phyloP scores from a whole-genome alignment of 768 basidiomycete genomes.

The Boletellus ananas region DNA sequence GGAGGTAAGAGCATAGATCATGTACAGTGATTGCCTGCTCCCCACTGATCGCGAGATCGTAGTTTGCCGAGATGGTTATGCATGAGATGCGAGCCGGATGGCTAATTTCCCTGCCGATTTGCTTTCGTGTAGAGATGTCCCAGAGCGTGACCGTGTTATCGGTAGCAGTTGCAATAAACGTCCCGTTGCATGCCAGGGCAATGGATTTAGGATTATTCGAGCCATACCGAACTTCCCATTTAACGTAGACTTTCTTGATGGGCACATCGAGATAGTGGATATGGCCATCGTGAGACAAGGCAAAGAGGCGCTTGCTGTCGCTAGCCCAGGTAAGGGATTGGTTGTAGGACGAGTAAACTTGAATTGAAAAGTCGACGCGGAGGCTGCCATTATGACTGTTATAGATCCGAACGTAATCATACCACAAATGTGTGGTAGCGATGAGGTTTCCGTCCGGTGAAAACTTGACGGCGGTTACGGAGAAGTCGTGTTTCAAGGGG shows the following conservation, averaged over 20 bases:
- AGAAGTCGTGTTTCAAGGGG: neutral
- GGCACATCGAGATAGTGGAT: too few relatives aligned
- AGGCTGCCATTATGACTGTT: too few relatives aligned
- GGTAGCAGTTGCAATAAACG: neutral
- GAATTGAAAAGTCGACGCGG: too few relatives aligned
- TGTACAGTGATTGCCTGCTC: too few relatives aligned
- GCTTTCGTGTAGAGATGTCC: constrained; percentile 1
- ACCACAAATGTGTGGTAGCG: neutral
- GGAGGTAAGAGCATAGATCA: too few relatives aligned
- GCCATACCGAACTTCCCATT: constrained; percentile 1
- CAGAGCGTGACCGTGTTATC: constrained; percentile 1
- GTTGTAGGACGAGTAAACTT: too few relatives aligned
- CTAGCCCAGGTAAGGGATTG: constrained; percentile 2
- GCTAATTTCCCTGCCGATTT: neutral
- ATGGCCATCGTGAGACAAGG: too few relatives aligned
- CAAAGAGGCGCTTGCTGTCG: too few relatives aligned
- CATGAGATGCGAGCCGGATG: neutral
- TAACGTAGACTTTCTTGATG: too few relatives aligned
- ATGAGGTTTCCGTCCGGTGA: constrained; percentile 7
- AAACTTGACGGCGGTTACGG: constrained; percentile 1
- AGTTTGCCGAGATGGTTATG: constrained; percentile 3
- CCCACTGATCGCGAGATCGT: too few relatives aligned
- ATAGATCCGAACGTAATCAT: too few relatives aligned
- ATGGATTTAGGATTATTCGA: neutral
- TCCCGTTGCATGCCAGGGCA: neutral